Evolutionary conservation across 2,329 filamentous ascomycete genomes (phyloP).

Genomic region (Colletotrichum cuscutae): DNA sequence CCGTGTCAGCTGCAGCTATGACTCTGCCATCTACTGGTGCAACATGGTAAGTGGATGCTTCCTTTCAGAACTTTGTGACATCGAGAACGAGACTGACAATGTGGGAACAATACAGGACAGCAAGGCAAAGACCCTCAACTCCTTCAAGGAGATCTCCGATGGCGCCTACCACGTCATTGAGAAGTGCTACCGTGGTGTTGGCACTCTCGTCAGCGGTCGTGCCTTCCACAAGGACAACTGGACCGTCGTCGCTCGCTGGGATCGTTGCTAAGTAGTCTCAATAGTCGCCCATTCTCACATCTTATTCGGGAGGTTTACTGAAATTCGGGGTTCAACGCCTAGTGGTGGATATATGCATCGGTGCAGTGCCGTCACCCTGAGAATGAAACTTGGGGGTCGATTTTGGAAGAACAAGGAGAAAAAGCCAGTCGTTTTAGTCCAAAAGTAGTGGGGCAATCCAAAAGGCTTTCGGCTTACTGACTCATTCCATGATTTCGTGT

Average conservation of each 20-base stretch:
- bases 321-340: neutral
- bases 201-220: too few relatives aligned
- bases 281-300: neutral
- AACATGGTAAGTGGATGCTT: neutral
- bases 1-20: neutral
- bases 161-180: too few relatives aligned
- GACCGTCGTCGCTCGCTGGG: neutral
- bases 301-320: neutral
- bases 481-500: too few relatives aligned
- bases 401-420: too few relatives aligned
- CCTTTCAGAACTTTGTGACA: neutral
- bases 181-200: too few relatives aligned
- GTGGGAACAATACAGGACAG: neutral
- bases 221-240: too few relatives aligned
- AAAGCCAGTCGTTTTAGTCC: too few relatives aligned
- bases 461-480: too few relatives aligned
- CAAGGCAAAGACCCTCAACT: neutral
- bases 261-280: neutral
- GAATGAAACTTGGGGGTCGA: accelerated
- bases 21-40: neutral
- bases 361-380: too few relatives aligned
- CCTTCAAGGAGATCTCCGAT: neutral
- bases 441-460: too few relatives aligned
- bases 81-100: neutral
- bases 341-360: too few relatives aligned